These are phyloP conservation scores for Hypoxylon sp. DNA, from an alignment of 2,329 filamentous ascomycete genomes.

Conservation along the genomic window DNA sequence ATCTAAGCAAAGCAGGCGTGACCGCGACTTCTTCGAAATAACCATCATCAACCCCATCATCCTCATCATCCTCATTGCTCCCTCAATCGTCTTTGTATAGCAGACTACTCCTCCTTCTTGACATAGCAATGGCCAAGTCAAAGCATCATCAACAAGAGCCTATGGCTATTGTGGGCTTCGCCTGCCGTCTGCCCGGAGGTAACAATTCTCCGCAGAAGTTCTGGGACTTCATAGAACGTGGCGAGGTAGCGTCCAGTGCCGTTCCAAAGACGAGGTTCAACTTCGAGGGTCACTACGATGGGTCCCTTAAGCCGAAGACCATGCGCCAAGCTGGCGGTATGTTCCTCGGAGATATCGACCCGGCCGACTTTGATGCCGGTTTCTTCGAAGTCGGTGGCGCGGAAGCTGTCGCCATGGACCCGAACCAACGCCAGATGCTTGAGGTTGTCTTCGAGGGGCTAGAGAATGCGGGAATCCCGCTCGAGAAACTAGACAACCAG, in stretches of 20 bases:
- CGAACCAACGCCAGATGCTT: conserved; percentile 50
- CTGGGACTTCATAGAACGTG: conserved; percentile 57
- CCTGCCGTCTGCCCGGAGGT: conserved; percentile 60
- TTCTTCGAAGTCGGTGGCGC: conserved; percentile 49
- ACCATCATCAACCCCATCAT: conserved; percentile 8
- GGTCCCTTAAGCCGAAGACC: conserved; percentile 55
- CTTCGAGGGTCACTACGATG: conserved; percentile 57
- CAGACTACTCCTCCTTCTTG: not conserved
- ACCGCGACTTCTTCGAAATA: conserved; percentile 11
- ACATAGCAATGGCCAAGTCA: not conserved
- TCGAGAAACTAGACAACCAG: conserved; percentile 37
- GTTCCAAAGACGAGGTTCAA: conserved; percentile 55
- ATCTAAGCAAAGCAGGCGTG: conserved; percentile 3
- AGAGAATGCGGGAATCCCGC: conserved; percentile 49
- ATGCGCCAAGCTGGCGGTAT: conserved; percentile 57
- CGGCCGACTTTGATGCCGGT: conserved; percentile 54
- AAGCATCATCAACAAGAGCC: conserved; percentile 45
- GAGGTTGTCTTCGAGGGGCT: conserved; percentile 53
- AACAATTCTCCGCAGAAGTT: conserved; percentile 54
- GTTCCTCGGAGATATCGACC: conserved; percentile 58
- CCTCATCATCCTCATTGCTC: not conserved
- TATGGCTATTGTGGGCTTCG: conserved; percentile 61
- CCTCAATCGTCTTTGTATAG: not conserved
- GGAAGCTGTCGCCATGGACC: conserved; percentile 48
- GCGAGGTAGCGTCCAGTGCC: conserved; percentile 53